Base-by-base conservation (phyloP, 495 filamentous ascomycete genomes). In the Sordaria brevicollis region DNA sequence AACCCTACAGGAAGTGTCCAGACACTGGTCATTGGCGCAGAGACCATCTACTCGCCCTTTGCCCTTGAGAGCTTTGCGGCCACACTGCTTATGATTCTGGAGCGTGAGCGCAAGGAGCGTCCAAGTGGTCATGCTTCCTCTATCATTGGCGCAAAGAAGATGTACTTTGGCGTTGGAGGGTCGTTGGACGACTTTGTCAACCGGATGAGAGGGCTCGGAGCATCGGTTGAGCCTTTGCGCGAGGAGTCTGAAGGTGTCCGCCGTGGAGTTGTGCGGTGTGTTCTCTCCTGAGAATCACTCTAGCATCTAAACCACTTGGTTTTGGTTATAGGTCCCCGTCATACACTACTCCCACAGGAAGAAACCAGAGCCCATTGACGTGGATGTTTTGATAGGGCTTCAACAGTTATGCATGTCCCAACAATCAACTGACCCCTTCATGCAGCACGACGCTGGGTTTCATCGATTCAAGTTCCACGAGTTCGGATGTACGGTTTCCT, bases 161-260 rank as follows among this genome's bases (percentile, higher is more conserved):
- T 97, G 2, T 99, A 99, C 78, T 99, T 99, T 76, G 95, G 95
- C 5, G 95, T 99, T 68, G 95, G 95, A 3, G 95, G 95, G 21
- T 93, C 93, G 21, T 87, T 99, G 49, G 90, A 94, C 77, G 93
- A 94, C 75, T 97, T 99, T 76, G 84, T 93, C 66, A 79, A 84
- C 35, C 85, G 86, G 71, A 81, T 92, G 69, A 78, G 82, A 68
- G 83, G 77, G 25, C 81, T 84, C 34, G 88, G 87, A 25, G 87
- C 82, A 9, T 78, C 81, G 37, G 87, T 87, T 31, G 79, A 87
- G 57, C 83, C 86, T 38, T 80, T 94, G 37, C 83, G 89, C 76
- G 88, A 93, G 75, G 86, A 88, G 71, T 83, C 81, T 15, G 78
- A 88, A 67, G 88, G 89, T 66, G 83, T 90, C n/a, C 80, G 82